These are phyloP conservation scores for Aspergillus neotritici DNA, from an alignment of 2,329 filamentous ascomycete species.

Conservation along the genomic window DNA sequence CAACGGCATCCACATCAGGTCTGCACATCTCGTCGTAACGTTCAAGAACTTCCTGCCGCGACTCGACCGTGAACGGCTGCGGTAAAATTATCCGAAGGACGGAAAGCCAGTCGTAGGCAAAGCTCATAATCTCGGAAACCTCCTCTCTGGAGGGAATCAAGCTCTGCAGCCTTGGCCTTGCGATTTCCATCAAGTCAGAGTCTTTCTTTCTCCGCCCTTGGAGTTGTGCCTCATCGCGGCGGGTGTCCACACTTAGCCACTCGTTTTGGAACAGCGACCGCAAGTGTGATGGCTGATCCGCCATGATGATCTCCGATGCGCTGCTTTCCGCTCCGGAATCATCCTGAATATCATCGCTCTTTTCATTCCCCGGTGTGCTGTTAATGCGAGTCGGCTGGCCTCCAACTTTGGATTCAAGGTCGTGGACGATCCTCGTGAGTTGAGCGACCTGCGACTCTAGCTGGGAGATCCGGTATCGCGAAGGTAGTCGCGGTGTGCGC, in stretches of 20 bases:
- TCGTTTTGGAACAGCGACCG: conserved; percentile 17
- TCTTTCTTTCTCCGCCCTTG: conserved; percentile 6
- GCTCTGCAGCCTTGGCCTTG: conserved; percentile 10
- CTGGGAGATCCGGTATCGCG: conserved; percentile 15
- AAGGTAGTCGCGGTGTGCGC: conserved; percentile 10
- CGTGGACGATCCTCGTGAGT: conserved; percentile 9
- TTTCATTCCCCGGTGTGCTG: not conserved
- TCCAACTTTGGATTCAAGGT: conserved; percentile 11
- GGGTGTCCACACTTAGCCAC: conserved; percentile 13
- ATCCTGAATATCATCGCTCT: not conserved
- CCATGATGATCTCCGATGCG: conserved; percentile 9
- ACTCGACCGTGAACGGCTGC: conserved; percentile 8
- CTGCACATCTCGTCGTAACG: conserved; percentile 11
- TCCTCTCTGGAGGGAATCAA: conserved; percentile 12
- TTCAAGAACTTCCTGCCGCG: conserved; percentile 9
- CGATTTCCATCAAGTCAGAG: conserved; percentile 4
- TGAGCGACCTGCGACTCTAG: conserved; percentile 13
- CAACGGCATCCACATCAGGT: conserved; percentile 10
- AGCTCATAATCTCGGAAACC: conserved; percentile 5
- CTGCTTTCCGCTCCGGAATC: conserved; percentile 10
- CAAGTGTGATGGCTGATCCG: conserved; percentile 10
- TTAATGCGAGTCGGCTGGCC: conserved; percentile 1
- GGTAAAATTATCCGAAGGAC: conserved; percentile 11
- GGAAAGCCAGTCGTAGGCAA: conserved; percentile 13
- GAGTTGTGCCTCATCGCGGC: conserved; percentile 2